phyloP scores from a whole-genome alignment of 2,329 filamentous ascomycete species.

The Dactylonectria estremocensis region DNA sequence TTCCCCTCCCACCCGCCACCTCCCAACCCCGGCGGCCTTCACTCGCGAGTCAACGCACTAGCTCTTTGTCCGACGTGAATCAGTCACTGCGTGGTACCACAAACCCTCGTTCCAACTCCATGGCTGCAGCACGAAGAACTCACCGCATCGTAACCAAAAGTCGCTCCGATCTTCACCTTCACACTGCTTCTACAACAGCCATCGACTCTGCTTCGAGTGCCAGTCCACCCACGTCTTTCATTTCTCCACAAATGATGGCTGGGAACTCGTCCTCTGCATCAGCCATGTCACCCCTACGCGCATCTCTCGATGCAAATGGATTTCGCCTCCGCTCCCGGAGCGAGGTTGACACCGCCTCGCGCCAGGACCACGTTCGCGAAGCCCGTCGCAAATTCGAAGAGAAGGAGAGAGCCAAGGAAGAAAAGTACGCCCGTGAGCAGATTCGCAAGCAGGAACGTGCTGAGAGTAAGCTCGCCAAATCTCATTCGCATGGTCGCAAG shows the following conservation, averaged over 20 bases:
- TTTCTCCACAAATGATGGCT: slow-evolving; percentile 45
- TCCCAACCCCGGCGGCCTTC: slow-evolving; percentile 50
- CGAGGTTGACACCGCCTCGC: slow-evolving; percentile 69
- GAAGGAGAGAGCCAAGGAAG: slow-evolving; percentile 73
- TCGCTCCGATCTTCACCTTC: slow-evolving; percentile 64
- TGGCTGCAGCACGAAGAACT: slow-evolving; percentile 58
- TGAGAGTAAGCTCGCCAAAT: slow-evolving; percentile 68
- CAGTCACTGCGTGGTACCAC: slow-evolving; percentile 47
- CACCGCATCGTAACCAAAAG: slow-evolving; percentile 55
- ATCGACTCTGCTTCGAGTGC: slow-evolving; percentile 46
- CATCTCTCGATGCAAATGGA: slow-evolving; percentile 69
- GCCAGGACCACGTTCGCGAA: slow-evolving; percentile 71
- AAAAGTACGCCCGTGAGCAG: slow-evolving; percentile 74
- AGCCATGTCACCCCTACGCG: slow-evolving; percentile 68
- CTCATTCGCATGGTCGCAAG: slow-evolving; percentile 60
- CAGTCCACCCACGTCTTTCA: slow-evolving; percentile 48
- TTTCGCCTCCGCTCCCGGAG: slow-evolving; percentile 74
- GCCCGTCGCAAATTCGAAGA: slow-evolving; percentile 76
- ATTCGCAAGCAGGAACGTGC: slow-evolving; percentile 71
- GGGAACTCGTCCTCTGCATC: slow-evolving; percentile 52
- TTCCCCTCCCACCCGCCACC: slow-evolving; percentile 37
- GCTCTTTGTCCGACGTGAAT: slow-evolving; percentile 53
- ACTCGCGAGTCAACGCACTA: slow-evolving; percentile 53
- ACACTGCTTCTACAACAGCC: slow-evolving; percentile 48
- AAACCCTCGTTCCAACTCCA: slow-evolving; percentile 48